phyloP scores from a whole-genome alignment of 2,329 filamentous ascomycete species.

The Ophiostoma australiae region DNA sequence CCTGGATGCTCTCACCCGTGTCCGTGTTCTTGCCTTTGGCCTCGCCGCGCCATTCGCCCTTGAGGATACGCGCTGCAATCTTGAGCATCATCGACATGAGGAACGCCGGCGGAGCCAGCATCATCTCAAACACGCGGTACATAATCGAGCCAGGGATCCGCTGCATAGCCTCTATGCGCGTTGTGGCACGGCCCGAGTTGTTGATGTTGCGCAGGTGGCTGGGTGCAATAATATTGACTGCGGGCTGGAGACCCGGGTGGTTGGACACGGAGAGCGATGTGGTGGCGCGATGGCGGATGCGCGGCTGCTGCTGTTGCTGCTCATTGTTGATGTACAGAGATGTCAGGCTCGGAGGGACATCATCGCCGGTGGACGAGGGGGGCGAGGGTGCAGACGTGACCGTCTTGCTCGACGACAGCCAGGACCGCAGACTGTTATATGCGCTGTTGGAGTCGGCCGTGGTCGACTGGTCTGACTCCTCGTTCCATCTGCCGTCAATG shows the following conservation, averaged over 20 bases:
- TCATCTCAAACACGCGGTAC: conserved; percentile 68
- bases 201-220: conserved; percentile 25
- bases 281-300: conserved; percentile 52
- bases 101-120: conserved; percentile 75
- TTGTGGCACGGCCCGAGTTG: conserved; percentile 32
- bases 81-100: conserved; percentile 74
- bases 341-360: conserved; percentile 21
- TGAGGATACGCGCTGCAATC: conserved; percentile 70
- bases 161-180: conserved; percentile 43
- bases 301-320: conserved; percentile 25
- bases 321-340: conserved; percentile 23
- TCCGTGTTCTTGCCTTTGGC: conserved; percentile 50
- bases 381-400: conserved; percentile 21
- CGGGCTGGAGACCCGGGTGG: conserved; percentile 61
- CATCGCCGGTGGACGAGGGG: conserved; percentile 22
- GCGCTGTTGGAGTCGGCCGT: conserved; percentile 26
- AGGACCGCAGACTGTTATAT: conserved; percentile 28
- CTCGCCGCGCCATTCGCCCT: conserved; percentile 58
- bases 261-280: conserved; percentile 43
- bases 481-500: conserved; percentile 21
- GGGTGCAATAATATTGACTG: conserved; percentile 58
- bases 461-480: conserved; percentile 25
- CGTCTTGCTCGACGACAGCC: conserved; percentile 24
- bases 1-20: conserved; percentile 49
- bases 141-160: conserved; percentile 61